phyloP scores from a whole-genome alignment of 441 rosid species.

The Populus hybrid region DNA sequence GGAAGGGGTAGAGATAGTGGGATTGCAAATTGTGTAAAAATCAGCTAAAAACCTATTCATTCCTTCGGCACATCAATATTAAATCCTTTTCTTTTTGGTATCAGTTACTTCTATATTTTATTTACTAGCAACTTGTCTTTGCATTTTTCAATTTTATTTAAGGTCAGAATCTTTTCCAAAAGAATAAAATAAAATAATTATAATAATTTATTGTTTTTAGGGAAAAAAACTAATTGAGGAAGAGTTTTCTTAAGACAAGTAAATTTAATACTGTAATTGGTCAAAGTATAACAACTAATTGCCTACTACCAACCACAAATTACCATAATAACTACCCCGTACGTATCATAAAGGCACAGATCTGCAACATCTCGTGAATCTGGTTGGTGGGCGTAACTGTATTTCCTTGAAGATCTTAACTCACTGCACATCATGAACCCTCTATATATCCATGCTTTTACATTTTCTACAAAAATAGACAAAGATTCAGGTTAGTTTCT shows the following conservation, averaged over 20 bases:
- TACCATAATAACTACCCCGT: no score
- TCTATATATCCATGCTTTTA: neutral
- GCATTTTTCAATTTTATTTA: neutral
- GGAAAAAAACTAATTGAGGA: neutral
- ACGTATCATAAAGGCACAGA: no score
- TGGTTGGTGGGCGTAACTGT: no score
- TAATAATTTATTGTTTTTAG: no score
- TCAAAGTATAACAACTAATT: no score
- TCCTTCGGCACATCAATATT: no score
- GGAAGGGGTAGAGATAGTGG: neutral
- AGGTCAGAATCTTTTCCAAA: no score
- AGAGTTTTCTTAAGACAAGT: neutral
- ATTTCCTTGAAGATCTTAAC: no score
- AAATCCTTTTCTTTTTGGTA: neutral
- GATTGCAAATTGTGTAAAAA: neutral
- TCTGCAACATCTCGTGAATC: no score
- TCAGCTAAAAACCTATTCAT: neutral
- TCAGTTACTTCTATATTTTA: neutral
- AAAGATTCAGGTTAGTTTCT: neutral
- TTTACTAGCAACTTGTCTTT: neutral
- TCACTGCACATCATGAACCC: neutral
- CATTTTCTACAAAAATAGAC: neutral
- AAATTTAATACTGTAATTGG: no score
- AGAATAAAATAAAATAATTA: no score
- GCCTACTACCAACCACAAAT: neutral